Evolutionary conservation across 176 grass and related monocot species (phyloP), one percentile per base, ranked within the genome.

Genomic region (Aegilops umbellulata): DNA sequence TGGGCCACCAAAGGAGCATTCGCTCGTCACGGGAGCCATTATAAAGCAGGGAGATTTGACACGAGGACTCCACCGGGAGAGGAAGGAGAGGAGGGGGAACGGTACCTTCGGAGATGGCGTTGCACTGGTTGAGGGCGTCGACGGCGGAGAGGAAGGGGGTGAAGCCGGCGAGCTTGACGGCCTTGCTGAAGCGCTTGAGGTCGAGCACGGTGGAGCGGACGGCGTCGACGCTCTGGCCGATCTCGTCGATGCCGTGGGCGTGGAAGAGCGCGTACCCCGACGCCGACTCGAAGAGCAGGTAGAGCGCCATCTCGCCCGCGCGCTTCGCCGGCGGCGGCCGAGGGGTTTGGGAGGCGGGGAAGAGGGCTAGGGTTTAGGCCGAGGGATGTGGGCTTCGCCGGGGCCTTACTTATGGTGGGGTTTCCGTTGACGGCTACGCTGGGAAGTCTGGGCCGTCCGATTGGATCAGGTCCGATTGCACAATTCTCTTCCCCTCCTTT

Each of bases 231-330:
- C 92, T 86, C 89, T 93, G 95, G 3, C 90, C 95, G 13, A 97
- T 93, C 84, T 94, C 90, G 20, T 94, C 88, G 34, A 97, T 81
- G 8, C 92, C 92, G 69, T 94, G 76, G 3, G 87, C 89, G 65
- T 93, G 90, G 82, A 97, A 97, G 5, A 94, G 78, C 10, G 84
- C 83, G 80, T 94, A 97, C 15, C 90, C 92, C 0, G 90, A 93
- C 29, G 95, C 92, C 29, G 90, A 91, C 87, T 97, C 92, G 84
- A 93, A 97, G n/a, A 93, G 84, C 35, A 97, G 55, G 87, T 91
- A 95, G 69, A 94, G 23, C 64, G 90, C 88, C 95, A 94, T 97
- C 88, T 31, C 87, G 73, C 72, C 16, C 62, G 72, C 32, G 2
- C 12, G 44, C 31, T 81, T 73, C 86, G 61, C 17, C 86, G 80